phyloP scores from a whole-genome alignment of 176 grass and related monocot genomes.

The Triticum monococcum region DNA sequence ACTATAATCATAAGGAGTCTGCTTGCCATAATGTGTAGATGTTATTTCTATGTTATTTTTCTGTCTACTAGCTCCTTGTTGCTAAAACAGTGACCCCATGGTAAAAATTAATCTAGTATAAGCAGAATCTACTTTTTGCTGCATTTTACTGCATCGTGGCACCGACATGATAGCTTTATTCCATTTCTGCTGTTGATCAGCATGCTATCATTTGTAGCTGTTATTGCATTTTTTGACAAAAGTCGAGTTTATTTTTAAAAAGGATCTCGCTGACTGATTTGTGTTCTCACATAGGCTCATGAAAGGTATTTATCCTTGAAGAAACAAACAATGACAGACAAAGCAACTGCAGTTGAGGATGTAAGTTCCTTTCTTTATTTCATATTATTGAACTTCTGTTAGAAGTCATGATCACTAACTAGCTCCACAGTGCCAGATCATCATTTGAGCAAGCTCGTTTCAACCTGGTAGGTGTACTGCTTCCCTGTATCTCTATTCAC shows the following conservation, averaged over 20 bases:
- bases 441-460: too few species aligned
- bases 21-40: too few species aligned
- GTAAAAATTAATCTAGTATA: too few species aligned
- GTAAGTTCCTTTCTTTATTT: constrained; percentile 46
- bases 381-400: constrained; percentile 13
- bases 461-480: too few species aligned
- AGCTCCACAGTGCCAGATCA: constrained; percentile 8
- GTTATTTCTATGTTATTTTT: too few species aligned
- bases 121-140: not conserved
- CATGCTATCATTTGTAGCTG: constrained; percentile 8
- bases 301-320: constrained; percentile 90
- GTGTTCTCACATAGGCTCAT: constrained; percentile 54
- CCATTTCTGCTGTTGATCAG: not conserved
- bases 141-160: not conserved
- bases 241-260: constrained; percentile 3
- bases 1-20: too few species aligned
- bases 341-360: constrained; percentile 87
- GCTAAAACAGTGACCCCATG: too few species aligned
- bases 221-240: not conserved
- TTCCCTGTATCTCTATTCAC: too few species aligned
- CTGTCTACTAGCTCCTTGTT: too few species aligned
- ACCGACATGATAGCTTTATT: constrained; percentile 8
- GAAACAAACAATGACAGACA: constrained; percentile 78
- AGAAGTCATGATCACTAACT: constrained; percentile 26
- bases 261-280: constrained; percentile 15